Base-by-base conservation (phyloP, 495 filamentous ascomycete genomes). In the Podospora anserina region DNA sequence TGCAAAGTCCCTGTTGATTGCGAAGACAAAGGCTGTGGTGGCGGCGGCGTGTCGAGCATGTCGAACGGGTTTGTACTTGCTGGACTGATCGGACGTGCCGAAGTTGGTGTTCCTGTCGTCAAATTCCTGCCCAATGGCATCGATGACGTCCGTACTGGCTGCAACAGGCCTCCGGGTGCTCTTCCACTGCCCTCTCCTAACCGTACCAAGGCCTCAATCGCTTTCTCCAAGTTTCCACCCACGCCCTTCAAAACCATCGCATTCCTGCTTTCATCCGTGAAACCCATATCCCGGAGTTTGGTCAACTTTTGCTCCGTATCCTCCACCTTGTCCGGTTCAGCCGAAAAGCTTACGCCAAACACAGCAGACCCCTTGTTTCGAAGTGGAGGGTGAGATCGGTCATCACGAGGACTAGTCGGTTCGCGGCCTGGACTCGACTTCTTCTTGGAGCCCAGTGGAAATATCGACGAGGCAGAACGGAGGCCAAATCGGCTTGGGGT, bases 251-350 rank as follows among this genome's bases (percentile, higher is more conserved):
- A 79, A 27, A 97, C 88, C 65, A 88, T 87, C 15, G 87, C 80
- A 70, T 96, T 98, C 59, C 90, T 86, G 68, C 88, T 89, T 49
- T 94, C 90, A 75, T 99, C 92, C 39, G 77, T 84, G 73, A 99
- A 99, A 1, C 95, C 95, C 95, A 98, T 97, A 65, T 97, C 92
- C 61, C 88, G 85, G 64, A 99, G 81, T 18, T 86, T 88, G 9
- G 86, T 85, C 74, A 99, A 79, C 78, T 97, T 97, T 34, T 83
- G 83, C 34, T 88, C 88, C 54, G 83, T 84, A 39, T 85, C 82
- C 56, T 84, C 84, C 59, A 78, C 85, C 58, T 78, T 77, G 1
- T 69, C 68, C 27, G 61, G 72, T 23, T 82, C 78, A 30, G 74
- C 75, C 26, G 80, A 74, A 27, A 92, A 83, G 64, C 84, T 88